Evolutionary conservation across 805 yeast species (phyloP).

Genomic region (Ogataea ramenticola): DNA sequence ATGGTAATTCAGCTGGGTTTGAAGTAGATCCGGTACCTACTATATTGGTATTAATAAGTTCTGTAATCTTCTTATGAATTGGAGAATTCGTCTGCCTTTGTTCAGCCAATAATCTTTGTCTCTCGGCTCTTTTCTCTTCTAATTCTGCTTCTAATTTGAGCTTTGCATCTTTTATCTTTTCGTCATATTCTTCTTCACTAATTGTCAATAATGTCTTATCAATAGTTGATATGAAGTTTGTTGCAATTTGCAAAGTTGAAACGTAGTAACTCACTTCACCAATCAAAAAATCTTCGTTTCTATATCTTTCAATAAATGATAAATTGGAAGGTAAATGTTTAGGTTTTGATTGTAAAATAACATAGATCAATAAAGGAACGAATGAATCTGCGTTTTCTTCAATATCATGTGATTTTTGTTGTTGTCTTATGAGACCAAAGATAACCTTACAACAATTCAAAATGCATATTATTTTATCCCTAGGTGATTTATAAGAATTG

Average conservation of each 20-base stretch:
- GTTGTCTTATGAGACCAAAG: constrained; percentile 73
- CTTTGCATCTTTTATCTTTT: constrained; percentile 36
- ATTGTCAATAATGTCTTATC: constrained; percentile 54
- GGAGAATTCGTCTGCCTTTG: constrained; percentile 10
- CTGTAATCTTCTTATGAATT: constrained; percentile 19
- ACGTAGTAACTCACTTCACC: constrained; percentile 92
- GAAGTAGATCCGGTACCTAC: constrained; percentile 10
- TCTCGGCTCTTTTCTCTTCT: constrained; percentile 12
- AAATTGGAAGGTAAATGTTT: constrained; percentile 66
- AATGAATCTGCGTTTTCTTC: constrained; percentile 91
- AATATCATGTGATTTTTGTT: constrained; percentile 30
- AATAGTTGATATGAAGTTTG: constrained; percentile 65
- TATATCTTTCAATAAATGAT: constrained; percentile 76
- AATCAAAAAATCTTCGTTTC: constrained; percentile 63
- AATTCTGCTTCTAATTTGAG: constrained; percentile 27
- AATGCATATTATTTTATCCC: constrained; percentile 89
- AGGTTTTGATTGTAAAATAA: constrained; percentile 65
- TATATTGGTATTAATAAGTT: constrained; percentile 9
- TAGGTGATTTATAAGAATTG: constrained; percentile 80
- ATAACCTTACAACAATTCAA: constrained; percentile 89
- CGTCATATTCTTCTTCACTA: constrained; percentile 49
- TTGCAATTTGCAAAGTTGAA: constrained; percentile 85
- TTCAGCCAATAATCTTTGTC: constrained; percentile 5
- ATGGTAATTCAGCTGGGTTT: constrained; percentile 20
- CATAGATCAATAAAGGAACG: constrained; percentile 80